phyloP scores from a whole-genome alignment of 805 yeast genomes.

The Ogataea zsoltii region DNA sequence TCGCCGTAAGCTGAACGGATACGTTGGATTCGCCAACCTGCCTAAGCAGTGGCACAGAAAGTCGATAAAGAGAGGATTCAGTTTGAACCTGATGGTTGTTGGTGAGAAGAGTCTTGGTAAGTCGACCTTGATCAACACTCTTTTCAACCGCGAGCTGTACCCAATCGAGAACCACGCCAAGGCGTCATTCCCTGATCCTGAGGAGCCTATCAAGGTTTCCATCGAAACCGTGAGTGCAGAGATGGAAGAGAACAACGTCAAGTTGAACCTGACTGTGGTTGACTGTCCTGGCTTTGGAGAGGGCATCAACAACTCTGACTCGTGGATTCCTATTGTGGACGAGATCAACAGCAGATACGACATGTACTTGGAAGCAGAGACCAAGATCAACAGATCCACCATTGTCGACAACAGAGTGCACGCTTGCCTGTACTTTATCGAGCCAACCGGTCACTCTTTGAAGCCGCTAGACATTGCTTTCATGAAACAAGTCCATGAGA shows the following conservation, averaged over 20 bases:
- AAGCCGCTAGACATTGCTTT: slow-evolving; percentile 86
- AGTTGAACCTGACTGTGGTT: slow-evolving; percentile 76
- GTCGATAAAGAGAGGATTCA: slow-evolving; percentile 86
- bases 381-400: slow-evolving; percentile 70
- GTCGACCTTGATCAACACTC: slow-evolving; percentile 85
- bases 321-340: slow-evolving; percentile 90
- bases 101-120: slow-evolving; percentile 94
- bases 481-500: slow-evolving; percentile 83
- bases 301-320: slow-evolving; percentile 70
- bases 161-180: slow-evolving; percentile 28
- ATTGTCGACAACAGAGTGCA: slow-evolving; percentile 84
- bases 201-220: slow-evolving; percentile 47
- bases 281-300: slow-evolving; percentile 97
- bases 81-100: slow-evolving; percentile 83
- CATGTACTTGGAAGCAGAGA: slow-evolving; percentile 85
- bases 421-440: slow-evolving; percentile 90
- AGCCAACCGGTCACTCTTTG: slow-evolving; percentile 94
- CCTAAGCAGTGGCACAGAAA: slow-evolving; percentile 99
- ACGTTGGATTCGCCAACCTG: slow-evolving; percentile 95
- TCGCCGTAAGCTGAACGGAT: slow-evolving; percentile 83
- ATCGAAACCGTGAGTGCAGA: slow-evolving; percentile 65
- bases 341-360: slow-evolving; percentile 88
- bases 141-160: slow-evolving; percentile 71
- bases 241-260: slow-evolving; percentile 92
- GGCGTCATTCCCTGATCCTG: slow-evolving; percentile 43